Evolutionary conservation across 1,139 yeast species (phyloP).

Genomic region (Lodderomyces orthopsilosis): DNA sequence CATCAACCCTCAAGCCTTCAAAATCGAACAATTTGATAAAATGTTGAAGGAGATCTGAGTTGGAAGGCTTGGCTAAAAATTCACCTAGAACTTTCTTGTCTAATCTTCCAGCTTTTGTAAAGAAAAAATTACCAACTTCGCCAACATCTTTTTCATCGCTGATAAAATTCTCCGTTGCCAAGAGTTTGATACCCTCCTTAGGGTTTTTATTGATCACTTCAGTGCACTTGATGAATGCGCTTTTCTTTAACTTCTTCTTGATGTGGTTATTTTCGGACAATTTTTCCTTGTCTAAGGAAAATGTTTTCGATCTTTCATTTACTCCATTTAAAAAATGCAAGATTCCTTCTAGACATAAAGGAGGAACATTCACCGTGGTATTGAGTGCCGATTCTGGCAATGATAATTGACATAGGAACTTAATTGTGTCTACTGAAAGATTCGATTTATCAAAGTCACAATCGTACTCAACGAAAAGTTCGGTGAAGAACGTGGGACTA

Average conservation of each 20-base stretch:
- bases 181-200: constrained; percentile 62
- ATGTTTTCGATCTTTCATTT: constrained; percentile 49
- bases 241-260: constrained; percentile 56
- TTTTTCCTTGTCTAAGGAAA: neutral
- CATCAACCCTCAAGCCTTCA: constrained; percentile 78
- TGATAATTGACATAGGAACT: constrained; percentile 70
- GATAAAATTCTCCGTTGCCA: constrained; percentile 65
- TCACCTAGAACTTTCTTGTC: constrained; percentile 89
- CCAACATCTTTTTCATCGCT: constrained; percentile 47
- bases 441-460: constrained; percentile 89
- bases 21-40: constrained; percentile 78
- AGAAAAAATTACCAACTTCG: constrained; percentile 75
- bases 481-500: constrained; percentile 74
- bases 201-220: constrained; percentile 76
- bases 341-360: constrained; percentile 86
- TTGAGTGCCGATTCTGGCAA: constrained; percentile 74
- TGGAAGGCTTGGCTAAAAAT: constrained; percentile 73
- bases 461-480: constrained; percentile 78
- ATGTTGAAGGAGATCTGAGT: constrained; percentile 54
- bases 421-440: constrained; percentile 65
- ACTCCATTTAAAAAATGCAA: constrained; percentile 69
- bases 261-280: constrained; percentile 24
- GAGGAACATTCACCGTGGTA: constrained; percentile 88
- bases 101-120: constrained; percentile 73
- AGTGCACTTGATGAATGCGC: constrained; percentile 72